Conservation (phyloP, 2,329 filamentous ascomycete species). For the Leptoxyphium fumago region DNA sequence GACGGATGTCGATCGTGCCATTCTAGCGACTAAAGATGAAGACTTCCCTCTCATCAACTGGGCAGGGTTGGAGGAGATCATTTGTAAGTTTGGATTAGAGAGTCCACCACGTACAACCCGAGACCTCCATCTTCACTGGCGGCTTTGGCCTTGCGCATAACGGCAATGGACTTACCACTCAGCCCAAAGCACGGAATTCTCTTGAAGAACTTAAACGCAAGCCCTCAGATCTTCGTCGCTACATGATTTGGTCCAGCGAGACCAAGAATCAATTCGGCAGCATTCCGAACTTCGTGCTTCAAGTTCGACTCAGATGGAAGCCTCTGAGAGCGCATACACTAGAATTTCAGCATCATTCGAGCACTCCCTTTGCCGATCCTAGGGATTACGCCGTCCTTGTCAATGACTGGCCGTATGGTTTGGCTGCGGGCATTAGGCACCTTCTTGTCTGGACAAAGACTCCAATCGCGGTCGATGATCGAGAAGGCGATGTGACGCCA, state of each 20-base stretch:
- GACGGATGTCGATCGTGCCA: conserved; percentile 33
- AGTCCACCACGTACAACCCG: too few relatives aligned
- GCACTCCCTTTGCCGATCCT: conserved; percentile 38
- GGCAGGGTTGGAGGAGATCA: conserved; percentile 37
- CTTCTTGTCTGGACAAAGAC: conserved; percentile 44
- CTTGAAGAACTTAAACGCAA: conserved; percentile 43
- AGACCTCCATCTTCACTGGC: neutral
- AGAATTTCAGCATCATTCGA: conserved; percentile 29
- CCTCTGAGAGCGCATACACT: conserved; percentile 11
- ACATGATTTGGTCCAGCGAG: conserved; percentile 42
- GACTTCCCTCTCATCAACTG: conserved; percentile 38
- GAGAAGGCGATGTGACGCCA: conserved; percentile 36
- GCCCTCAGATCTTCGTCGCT: conserved; percentile 43
- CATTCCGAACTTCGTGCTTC: conserved; percentile 42
- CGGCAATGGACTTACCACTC: neutral
- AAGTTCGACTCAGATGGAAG: conserved; percentile 40
- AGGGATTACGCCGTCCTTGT: conserved; percentile 41
- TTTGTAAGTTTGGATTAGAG: conserved; percentile 24
- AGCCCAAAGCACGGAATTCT: conserved; percentile 27
- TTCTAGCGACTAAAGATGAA: conserved; percentile 37
- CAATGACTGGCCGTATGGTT: conserved; percentile 52
- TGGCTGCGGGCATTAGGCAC: conserved; percentile 39
- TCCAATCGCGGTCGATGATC: conserved; percentile 30
- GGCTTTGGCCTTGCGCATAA: neutral
- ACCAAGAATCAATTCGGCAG: conserved; percentile 41